Evolutionary conservation across 441 rosid genomes (phyloP).

Genomic region (Syzygium malaccense): DNA sequence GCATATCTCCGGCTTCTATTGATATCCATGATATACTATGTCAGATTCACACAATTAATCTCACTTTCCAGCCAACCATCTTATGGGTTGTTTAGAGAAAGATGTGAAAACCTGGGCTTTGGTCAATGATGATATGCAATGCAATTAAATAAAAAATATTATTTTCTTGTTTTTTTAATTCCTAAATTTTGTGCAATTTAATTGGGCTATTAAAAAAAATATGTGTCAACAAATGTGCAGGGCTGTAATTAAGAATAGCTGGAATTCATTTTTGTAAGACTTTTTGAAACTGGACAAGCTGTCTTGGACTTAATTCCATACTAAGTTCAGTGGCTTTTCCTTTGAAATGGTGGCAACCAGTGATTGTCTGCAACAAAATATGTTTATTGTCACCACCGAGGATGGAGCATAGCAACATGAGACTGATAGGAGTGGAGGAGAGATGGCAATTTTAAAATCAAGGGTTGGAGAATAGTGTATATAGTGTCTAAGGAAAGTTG

Average conservation of each 20-base stretch:
- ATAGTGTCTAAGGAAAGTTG: background rate
- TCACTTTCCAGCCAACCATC: background rate
- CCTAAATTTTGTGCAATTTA: too few species aligned
- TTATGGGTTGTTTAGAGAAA: background rate
- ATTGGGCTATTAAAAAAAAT: too few species aligned
- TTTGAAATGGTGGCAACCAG: background rate
- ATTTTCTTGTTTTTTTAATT: too few species aligned
- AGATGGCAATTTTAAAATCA: background rate
- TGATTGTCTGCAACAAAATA: background rate
- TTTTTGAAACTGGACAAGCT: background rate
- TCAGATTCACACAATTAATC: background rate
- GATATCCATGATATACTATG: background rate
- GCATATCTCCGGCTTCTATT: background rate
- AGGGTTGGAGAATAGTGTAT: background rate
- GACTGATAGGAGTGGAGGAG: background rate
- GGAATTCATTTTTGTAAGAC: background rate
- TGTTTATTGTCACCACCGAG: background rate
- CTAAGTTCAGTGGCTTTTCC: background rate
- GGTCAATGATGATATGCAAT: background rate
- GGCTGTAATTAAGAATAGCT: background rate
- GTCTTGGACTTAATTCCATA: background rate
- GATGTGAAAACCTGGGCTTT: background rate
- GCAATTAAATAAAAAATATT: too few species aligned
- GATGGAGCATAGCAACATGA: background rate
- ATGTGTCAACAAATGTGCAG: background rate